Conservation (phyloP, 2,329 filamentous ascomycete species). For the Aspergillus sp. region DNA sequence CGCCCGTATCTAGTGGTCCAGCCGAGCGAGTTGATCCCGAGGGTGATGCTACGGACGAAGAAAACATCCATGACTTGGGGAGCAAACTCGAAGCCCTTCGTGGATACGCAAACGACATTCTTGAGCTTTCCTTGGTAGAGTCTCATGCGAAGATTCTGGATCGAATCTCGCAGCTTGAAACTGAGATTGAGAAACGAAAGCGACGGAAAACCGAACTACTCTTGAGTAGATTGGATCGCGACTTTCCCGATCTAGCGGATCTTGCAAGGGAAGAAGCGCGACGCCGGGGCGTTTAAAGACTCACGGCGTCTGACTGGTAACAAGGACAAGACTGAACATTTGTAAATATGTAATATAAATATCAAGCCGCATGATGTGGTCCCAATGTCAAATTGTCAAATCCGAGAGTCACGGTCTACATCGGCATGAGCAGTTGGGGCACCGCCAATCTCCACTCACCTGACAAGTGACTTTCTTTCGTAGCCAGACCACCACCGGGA, state of each 20-base stretch:
- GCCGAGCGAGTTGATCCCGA: neutral
- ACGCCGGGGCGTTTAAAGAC: slow-evolving; percentile 13
- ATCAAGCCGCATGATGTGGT: neutral
- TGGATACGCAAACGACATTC: slow-evolving; percentile 23
- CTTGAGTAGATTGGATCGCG: slow-evolving; percentile 14
- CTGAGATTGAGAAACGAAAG: slow-evolving; percentile 15
- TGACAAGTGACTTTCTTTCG: neutral
- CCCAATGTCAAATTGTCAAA: neutral
- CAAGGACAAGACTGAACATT: neutral
- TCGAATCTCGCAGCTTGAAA: slow-evolving; percentile 20
- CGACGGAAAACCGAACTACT: slow-evolving; percentile 19
- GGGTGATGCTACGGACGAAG: neutral
- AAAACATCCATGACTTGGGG: slow-evolving; percentile 19
- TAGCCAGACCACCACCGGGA: neutral
- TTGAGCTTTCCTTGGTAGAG: slow-evolving; percentile 25
- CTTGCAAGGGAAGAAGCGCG: slow-evolving; percentile 21
- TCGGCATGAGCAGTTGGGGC: neutral
- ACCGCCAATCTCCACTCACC: slow-evolving; percentile 14
- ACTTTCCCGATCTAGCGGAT: slow-evolving; percentile 22
- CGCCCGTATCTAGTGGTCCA: neutral
- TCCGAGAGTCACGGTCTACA: neutral
- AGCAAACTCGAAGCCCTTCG: slow-evolving; percentile 20
- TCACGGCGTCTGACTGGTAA: too few species aligned
- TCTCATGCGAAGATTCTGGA: slow-evolving; percentile 24
- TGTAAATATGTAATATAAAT: neutral